Conservation (phyloP, 495 filamentous ascomycete genomes). For the Penicillium paradoxum region DNA sequence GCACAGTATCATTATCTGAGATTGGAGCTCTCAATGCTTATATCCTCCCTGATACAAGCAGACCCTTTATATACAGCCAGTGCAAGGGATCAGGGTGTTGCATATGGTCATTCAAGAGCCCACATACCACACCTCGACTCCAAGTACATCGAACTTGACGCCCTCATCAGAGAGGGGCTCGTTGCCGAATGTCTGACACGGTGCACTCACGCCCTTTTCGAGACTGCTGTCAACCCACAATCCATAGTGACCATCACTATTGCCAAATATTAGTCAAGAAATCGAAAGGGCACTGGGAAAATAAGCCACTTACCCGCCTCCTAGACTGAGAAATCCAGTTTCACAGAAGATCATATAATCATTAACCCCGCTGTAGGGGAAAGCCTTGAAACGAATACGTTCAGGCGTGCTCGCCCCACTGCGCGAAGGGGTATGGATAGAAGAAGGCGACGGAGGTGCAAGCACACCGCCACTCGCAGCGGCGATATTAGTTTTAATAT, state of each 20-base stretch:
- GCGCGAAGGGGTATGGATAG: slow-evolving; percentile 15
- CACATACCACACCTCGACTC: slow-evolving; percentile 90
- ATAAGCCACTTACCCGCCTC: slow-evolving; percentile 59
- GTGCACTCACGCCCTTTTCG: slow-evolving; percentile 74
- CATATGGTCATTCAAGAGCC: slow-evolving; percentile 28
- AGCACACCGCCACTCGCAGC: slow-evolving; percentile 28
- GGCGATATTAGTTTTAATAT: slow-evolving; percentile 25
- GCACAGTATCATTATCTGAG: neutral
- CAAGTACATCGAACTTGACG: slow-evolving; percentile 84
- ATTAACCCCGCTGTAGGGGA: slow-evolving; percentile 92
- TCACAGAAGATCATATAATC: slow-evolving; percentile 97
- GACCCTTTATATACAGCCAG: slow-evolving; percentile 6
- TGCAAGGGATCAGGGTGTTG: neutral
- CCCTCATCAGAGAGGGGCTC: slow-evolving; percentile 94
- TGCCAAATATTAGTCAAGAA: slow-evolving; percentile 5
- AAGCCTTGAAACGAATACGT: slow-evolving; percentile 88
- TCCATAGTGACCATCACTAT: slow-evolving; percentile 81
- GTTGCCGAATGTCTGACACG: slow-evolving; percentile 89
- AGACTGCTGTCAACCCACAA: slow-evolving; percentile 90
- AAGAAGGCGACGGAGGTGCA: slow-evolving; percentile 26
- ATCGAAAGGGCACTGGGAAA: neutral
- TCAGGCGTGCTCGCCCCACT: slow-evolving; percentile 50
- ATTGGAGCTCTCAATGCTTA: neutral
- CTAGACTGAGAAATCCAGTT: slow-evolving; percentile 73
- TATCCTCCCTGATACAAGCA: neutral